phyloP scores from a whole-genome alignment of 2,329 filamentous ascomycete species.

The Cladosporium phlei region DNA sequence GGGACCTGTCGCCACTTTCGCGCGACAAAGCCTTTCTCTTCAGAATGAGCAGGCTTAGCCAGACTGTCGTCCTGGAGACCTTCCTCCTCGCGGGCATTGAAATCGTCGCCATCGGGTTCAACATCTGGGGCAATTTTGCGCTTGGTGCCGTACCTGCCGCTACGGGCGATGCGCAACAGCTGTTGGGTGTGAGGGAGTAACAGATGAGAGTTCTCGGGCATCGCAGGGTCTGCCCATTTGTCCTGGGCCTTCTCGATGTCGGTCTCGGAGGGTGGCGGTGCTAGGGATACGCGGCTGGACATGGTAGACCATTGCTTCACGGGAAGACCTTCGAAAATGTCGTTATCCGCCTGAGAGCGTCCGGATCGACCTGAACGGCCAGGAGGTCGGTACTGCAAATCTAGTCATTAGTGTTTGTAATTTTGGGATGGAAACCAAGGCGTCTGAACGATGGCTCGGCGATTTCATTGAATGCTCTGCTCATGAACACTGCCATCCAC shows the following conservation, averaged over 20 bases:
- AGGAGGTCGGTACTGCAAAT: conserved; percentile 50
- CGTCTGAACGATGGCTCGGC: too few relatives aligned
- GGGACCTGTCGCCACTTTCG: conserved; percentile 57
- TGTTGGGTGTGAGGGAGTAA: conserved; percentile 76
- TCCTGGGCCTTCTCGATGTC: conserved; percentile 47
- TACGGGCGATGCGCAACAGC: conserved; percentile 73
- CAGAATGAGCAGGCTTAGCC: conserved; percentile 28
- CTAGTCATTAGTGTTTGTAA: too few relatives aligned
- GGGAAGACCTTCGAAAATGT: conserved; percentile 69
- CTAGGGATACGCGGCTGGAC: conserved; percentile 28
- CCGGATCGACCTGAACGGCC: conserved; percentile 55
- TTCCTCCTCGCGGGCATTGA: conserved; percentile 35
- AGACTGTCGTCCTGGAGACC: conserved; percentile 39
- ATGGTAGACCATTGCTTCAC: conserved; percentile 80
- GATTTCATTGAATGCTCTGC: too few relatives aligned
- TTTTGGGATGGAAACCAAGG: too few relatives aligned
- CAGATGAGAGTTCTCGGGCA: conserved; percentile 81
- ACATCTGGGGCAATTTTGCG: conserved; percentile 52
- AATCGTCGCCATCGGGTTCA: conserved; percentile 54
- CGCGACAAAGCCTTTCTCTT: conserved; percentile 48
- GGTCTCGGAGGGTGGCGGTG: conserved; percentile 26
- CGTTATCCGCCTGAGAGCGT: conserved; percentile 58
- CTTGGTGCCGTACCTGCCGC: conserved; percentile 57
- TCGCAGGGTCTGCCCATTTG: conserved; percentile 73
- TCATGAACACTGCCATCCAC: too few relatives aligned